A percentile compares a stretch with the other conserved stretches of the same genome.
Evolutionary conservation across 140 eudicot genomes (phyloP).

Genomic region (Flaveria floridana): DNA sequence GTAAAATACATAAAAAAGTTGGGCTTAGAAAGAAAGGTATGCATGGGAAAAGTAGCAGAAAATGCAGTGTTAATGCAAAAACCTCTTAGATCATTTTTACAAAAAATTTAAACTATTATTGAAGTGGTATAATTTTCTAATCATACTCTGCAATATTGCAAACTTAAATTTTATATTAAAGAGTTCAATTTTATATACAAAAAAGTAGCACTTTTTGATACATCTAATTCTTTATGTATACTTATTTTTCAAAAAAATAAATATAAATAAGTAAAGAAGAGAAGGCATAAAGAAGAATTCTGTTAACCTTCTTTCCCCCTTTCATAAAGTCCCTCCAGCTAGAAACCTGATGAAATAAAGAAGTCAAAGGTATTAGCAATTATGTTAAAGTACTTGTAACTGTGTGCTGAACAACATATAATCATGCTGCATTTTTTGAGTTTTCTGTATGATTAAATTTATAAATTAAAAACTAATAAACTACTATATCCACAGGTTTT

Average conservation of each 20-base stretch:
- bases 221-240: background rate
- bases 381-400: background rate
- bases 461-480: background rate
- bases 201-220: background rate
- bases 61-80: background rate
- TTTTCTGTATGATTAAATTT: background rate
- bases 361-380: slow-evolving; percentile 1
- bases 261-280: background rate
- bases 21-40: background rate
- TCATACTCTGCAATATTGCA: background rate
- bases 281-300: background rate
- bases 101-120: background rate
- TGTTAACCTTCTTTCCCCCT: slow-evolving; percentile 81
- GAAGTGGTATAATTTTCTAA: background rate
- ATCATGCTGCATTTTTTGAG: background rate
- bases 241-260: background rate
- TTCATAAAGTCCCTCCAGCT: slow-evolving; percentile 99
- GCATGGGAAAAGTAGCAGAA: background rate
- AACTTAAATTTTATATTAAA: background rate
- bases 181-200: background rate
- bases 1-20: background rate
- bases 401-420: slow-evolving; percentile 2
- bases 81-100: background rate
- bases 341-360: slow-evolving; percentile 58
- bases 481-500: background rate